Evolutionary conservation across 176 grass and related monocot genomes (phyloP), one percentile per base, ranked within the genome.

Genomic region (maize (Zea mays)): DNA sequence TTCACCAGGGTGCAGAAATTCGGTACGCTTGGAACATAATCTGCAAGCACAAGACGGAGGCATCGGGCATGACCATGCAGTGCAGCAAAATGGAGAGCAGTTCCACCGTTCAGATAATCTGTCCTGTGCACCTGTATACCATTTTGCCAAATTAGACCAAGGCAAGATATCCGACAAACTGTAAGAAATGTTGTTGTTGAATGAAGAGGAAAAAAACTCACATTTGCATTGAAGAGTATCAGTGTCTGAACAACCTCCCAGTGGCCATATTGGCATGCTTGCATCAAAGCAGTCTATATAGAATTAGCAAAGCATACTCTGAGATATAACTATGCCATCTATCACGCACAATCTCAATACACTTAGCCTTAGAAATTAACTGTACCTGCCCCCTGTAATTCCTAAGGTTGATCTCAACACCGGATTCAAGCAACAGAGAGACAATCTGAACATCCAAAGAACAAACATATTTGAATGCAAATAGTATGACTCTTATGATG

Each of bases 221-320:
- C 96, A 74, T 99, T 99, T 83, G 92, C 87, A 89, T 89, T 86
- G 65, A 93, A 95, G 49, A 99, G 85, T 76, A 99, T 88, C n/a
- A 99, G 72, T 43, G 90, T 90, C 56, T 99, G 96, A 81, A 99
- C 96, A 72, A 99, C 96, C 78, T 99, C 92, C 96, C 96, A 93
- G 16, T 95, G 92, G 52, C 96, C 96, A 81, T 90, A 95, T 74
- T 95, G 96, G 37, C 96, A 95, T 67, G 96, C 96, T 90, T 93
- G 96, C 96, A 99, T 99, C 48, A 99, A 81, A 81, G 96, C 96
- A 51, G 96, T 99, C 96, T 98, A 83, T 19, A 82, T 72, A 60
- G 72, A 87, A 69, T 55, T 7, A 78, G 55, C 55, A 46, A 82
- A 71, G 19, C 37, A 67, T 56, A 43, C 0, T 20, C 7, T 57